A percentile compares a stretch with the other conserved stretches of the same genome.
Evolutionary conservation across 306 rosid genomes (phyloP).

Genomic region (Coriaria nepalensis): DNA sequence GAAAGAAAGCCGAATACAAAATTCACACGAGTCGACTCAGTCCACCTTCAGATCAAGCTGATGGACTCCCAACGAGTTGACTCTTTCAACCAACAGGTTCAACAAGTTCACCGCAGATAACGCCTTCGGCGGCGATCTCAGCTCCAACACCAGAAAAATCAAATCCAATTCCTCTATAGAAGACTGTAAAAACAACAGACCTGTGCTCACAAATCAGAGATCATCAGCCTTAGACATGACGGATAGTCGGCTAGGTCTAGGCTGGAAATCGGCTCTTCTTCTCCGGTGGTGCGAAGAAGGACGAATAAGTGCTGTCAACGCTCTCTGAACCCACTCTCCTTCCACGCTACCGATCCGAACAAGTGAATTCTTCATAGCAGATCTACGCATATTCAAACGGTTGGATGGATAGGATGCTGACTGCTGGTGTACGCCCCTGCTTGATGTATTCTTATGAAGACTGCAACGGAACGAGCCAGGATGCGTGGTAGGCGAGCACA

Average conservation of each 20-base stretch:
- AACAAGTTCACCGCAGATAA: background rate
- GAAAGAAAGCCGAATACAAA: conserved; percentile 8
- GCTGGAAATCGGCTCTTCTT: conserved; percentile 52
- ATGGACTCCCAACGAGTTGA: conserved; percentile 2
- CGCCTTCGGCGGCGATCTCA: background rate
- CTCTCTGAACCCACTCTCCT: conserved; percentile 89
- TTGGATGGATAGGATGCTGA: conserved; percentile 33
- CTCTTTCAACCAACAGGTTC: conserved; percentile 7
- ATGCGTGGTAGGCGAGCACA: conserved; percentile 87
- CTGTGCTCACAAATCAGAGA: conserved; percentile 29
- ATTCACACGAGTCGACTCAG: conserved; percentile 25
- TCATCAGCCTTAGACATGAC: conserved; percentile 44
- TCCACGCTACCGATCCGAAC: conserved; percentile 89
- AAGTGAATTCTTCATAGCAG: conserved; percentile 90
- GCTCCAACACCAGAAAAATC: conserved; percentile 8
- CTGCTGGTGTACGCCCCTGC: conserved; percentile 10
- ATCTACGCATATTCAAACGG: conserved; percentile 77
- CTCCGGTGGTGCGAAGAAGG: conserved; percentile 86
- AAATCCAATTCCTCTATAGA: conserved; percentile 15
- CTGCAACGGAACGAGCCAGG: conserved; percentile 93
- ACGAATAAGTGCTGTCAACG: conserved; percentile 67
- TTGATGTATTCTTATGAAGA: conserved; percentile 43
- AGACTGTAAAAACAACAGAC: conserved; percentile 25
- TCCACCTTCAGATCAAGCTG: conserved; percentile 4
- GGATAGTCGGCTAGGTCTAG: conserved; percentile 71